phyloP scores from a whole-genome alignment of 352 stramenopile genomes.

The Vaucheria bursata region DNA sequence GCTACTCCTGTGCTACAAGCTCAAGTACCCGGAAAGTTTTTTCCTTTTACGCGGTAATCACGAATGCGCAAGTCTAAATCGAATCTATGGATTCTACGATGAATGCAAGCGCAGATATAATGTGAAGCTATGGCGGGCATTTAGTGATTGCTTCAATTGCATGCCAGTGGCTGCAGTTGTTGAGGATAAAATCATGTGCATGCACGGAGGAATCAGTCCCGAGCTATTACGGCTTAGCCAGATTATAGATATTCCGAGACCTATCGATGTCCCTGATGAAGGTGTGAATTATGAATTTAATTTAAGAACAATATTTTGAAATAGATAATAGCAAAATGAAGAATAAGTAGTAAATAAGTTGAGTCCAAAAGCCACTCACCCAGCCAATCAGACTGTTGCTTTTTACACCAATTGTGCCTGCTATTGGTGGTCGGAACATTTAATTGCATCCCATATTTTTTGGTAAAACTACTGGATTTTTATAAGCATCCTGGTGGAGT shows the following conservation, averaged over 20 bases:
- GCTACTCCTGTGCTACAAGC: slow-evolving; percentile 94
- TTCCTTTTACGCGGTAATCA: slow-evolving; percentile 96
- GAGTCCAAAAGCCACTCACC: too few relatives aligned
- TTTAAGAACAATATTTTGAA: too few relatives aligned
- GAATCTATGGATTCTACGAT: slow-evolving; percentile 78
- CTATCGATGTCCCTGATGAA: slow-evolving; percentile 66
- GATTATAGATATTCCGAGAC: slow-evolving; percentile 59
- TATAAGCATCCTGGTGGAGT: too few relatives aligned
- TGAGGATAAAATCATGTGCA: slow-evolving; percentile 97
- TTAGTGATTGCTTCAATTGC: slow-evolving; percentile 97
- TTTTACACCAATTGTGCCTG: too few relatives aligned
- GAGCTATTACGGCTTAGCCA: slow-evolving; percentile 71
- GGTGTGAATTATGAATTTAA: too few relatives aligned
- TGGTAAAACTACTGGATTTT: too few relatives aligned
- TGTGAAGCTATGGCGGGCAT: slow-evolving; percentile 84
- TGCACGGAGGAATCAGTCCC: slow-evolving; percentile 80
- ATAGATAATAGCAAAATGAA: slow-evolving; percentile 68
- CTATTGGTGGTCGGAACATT: too few relatives aligned
- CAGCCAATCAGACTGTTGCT: too few relatives aligned
- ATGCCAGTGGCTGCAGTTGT: slow-evolving; percentile 88
- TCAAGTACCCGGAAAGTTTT: slow-evolving; percentile 94
- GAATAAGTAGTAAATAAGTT: too few relatives aligned
- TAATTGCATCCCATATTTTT: too few relatives aligned
- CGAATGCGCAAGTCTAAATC: slow-evolving; percentile 94
- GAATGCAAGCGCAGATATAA: slow-evolving; percentile 64